These are phyloP conservation scores for Phytophthora uliginosa DNA, from an alignment of 352 stramenopile genomes.

Conservation along the genomic window DNA sequence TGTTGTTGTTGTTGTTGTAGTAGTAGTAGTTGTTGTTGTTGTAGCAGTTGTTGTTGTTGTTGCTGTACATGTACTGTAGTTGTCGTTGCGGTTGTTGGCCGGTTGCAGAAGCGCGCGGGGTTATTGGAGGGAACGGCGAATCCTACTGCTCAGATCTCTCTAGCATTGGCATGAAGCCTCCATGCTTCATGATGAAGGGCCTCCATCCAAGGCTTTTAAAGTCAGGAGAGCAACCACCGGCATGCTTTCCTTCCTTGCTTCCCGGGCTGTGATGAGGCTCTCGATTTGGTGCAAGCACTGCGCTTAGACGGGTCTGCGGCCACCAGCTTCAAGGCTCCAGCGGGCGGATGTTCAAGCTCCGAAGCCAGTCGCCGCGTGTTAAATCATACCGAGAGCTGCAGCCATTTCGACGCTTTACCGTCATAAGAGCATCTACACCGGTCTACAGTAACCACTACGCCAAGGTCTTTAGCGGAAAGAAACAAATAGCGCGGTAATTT, in stretches of 20 bases:
- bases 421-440: no score
- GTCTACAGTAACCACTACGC: no score
- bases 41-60: no score
- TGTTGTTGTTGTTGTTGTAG: no score
- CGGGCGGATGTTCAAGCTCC: not conserved
- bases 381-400: not conserved
- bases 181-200: not conserved
- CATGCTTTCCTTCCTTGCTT: slow-evolving; percentile 1
- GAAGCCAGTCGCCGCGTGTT: not conserved
- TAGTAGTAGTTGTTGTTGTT: no score
- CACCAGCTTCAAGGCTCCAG: slow-evolving; percentile 24
- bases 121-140: not conserved
- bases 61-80: not conserved
- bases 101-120: slow-evolving; percentile 16
- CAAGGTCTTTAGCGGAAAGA: no score
- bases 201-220: no score
- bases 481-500: no score
- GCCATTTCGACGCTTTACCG: not conserved
- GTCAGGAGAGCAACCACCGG: slow-evolving; percentile 14
- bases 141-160: slow-evolving; percentile 1
- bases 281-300: slow-evolving; percentile 38
- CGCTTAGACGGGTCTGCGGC: slow-evolving; percentile 20
- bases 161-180: no score
- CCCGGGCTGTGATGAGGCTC: slow-evolving; percentile 4
- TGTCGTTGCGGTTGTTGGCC: not conserved